Conservation (phyloP, 1,284 basidiomycete genomes). For the Heterobasidion annosum region DNA sequence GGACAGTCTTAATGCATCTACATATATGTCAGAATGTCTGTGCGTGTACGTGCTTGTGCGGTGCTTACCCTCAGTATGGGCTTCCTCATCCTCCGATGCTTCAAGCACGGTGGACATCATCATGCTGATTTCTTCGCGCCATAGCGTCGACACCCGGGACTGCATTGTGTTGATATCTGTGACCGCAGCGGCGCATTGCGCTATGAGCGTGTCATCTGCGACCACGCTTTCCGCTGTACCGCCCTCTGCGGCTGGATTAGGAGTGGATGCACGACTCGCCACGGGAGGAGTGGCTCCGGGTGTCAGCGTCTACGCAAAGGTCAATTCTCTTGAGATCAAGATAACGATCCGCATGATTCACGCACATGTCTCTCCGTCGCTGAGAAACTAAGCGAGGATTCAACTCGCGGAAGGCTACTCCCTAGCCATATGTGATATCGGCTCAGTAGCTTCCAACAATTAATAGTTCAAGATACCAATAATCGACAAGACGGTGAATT, state of each 20-base stretch:
- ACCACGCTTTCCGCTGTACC: slow-evolving; percentile 42
- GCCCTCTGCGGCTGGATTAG: slow-evolving; percentile 36
- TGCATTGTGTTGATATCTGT: slow-evolving; percentile 56
- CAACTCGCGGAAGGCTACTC: slow-evolving; percentile 30
- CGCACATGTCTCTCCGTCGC: slow-evolving; percentile 24
- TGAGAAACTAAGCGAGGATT: slow-evolving; percentile 21
- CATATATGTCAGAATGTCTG: slow-evolving; percentile 45
- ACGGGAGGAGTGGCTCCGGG: slow-evolving; percentile 13
- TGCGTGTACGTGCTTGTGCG: not conserved
- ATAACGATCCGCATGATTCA: not conserved
- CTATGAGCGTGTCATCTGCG: slow-evolving; percentile 51
- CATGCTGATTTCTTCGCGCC: slow-evolving; percentile 56
- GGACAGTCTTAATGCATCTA: too few relatives aligned
- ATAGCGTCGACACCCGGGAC: slow-evolving; percentile 41
- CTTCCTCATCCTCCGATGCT: not conserved
- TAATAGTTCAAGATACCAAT: not conserved
- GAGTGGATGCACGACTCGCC: slow-evolving; percentile 40
- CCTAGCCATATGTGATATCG: slow-evolving; percentile 74
- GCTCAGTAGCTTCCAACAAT: slow-evolving; percentile 44
- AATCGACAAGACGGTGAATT: not conserved
- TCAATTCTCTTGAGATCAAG: slow-evolving; percentile 1
- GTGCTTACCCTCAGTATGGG: slow-evolving; percentile 3
- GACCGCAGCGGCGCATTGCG: slow-evolving; percentile 55
- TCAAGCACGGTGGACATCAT: slow-evolving; percentile 37
- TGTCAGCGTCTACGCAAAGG: slow-evolving; percentile 6